Percentiles rank a stretch among this genome's conserved stretches.
Conservation (phyloP, 2,329 filamentous ascomycete genomes). For the Gnomoniopsis sp. region DNA sequence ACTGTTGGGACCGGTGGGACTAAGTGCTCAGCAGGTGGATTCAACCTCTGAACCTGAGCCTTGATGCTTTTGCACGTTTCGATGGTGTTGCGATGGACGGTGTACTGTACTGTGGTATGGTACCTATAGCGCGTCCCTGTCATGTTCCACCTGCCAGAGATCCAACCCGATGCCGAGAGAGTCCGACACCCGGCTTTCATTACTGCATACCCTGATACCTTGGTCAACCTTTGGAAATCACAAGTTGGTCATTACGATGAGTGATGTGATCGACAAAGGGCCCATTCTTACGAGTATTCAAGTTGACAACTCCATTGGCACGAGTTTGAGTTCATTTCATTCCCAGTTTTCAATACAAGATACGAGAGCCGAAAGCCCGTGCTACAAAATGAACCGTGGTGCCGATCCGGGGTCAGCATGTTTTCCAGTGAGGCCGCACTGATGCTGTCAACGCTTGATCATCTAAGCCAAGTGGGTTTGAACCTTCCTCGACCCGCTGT, state of each 20-base stretch:
- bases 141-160: not conserved
- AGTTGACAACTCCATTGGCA: not conserved
- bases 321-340: not conserved
- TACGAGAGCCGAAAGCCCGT: not conserved
- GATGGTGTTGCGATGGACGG: not conserved
- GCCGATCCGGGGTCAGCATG: constrained; percentile 5
- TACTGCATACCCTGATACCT: too few species aligned
- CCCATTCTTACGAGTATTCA: too few species aligned
- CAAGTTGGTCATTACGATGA: not conserved
- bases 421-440: constrained; percentile 5
- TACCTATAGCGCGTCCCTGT: too few species aligned
- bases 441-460: not conserved
- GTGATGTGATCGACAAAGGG: not conserved
- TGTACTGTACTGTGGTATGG: not conserved
- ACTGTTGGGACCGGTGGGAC: not conserved
- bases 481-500: not conserved
- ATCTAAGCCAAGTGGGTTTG: not conserved
- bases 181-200: too few species aligned
- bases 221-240: not conserved
- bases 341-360: not conserved
- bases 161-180: not conserved
- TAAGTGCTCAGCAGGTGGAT: not conserved
- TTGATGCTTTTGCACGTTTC: not conserved
- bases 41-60: not conserved
- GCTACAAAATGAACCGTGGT: not conserved